Evolutionary conservation across 257 asterid species (phyloP).

Genomic region (Plantago elongata): DNA sequence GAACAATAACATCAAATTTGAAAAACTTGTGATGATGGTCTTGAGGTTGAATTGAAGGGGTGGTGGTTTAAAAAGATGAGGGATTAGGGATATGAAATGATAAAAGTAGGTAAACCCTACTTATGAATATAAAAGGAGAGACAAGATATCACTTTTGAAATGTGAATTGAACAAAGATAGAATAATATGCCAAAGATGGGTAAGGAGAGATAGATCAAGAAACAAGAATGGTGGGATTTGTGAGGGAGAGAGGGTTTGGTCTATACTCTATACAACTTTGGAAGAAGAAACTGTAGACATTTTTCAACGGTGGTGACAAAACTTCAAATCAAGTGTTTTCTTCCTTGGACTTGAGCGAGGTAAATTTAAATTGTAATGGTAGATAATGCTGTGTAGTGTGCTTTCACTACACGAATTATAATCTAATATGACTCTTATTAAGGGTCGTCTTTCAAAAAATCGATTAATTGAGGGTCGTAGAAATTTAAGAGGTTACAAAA

Average conservation of each 20-base stretch:
- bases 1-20: no score
- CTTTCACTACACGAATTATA: no score
- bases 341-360: not conserved
- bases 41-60: no score
- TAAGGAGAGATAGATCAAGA: not conserved
- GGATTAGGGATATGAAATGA: not conserved
- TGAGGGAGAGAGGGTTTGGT: not conserved
- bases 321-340: not conserved
- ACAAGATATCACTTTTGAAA: not conserved
- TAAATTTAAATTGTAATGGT: not conserved
- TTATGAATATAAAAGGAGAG: not conserved
- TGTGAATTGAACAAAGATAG: not conserved
- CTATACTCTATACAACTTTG: not conserved
- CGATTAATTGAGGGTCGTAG: no score
- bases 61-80: not conserved
- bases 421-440: no score
- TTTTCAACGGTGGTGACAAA: not conserved
- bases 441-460: no score
- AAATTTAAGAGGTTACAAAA: no score
- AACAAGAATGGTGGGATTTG: constrained; percentile 3
- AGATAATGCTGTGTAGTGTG: not conserved
- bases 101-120: constrained; percentile 3
- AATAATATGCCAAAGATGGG: not conserved
- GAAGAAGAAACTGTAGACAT: not conserved
- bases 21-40: no score